These are phyloP conservation scores for Stephania yunnanensis DNA, from an alignment of 164 flowering plant species.

Conservation along the genomic window DNA sequence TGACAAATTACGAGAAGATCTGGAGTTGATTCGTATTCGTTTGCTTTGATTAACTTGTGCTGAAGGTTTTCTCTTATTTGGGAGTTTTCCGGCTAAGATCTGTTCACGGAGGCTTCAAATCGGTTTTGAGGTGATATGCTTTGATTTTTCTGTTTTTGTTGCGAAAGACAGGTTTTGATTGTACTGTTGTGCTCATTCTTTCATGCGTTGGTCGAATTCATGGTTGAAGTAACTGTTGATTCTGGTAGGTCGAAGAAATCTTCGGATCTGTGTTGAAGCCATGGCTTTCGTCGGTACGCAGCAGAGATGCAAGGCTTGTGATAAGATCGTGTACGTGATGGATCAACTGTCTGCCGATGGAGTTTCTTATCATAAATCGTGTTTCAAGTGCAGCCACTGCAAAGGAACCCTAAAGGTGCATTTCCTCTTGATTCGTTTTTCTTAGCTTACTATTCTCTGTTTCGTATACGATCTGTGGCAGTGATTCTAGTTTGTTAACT, in stretches of 20 bases:
- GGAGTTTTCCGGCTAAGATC: not conserved
- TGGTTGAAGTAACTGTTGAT: not conserved
- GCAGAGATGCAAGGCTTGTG: slow-evolving; percentile 92
- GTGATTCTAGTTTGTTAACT: not conserved
- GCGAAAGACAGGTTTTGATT: not conserved
- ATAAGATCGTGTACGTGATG: slow-evolving; percentile 84
- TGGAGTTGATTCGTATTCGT: not conserved
- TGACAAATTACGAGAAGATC: not conserved
- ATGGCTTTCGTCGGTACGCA: slow-evolving; percentile 91
- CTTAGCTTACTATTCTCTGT: not conserved
- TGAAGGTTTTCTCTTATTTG: not conserved
- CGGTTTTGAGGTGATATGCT: not conserved
- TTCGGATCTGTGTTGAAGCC: slow-evolving; percentile 22
- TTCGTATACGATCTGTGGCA: not conserved
- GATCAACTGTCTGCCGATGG: slow-evolving; percentile 93
- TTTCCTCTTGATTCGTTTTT: not conserved
- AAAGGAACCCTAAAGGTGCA: slow-evolving; percentile 81
- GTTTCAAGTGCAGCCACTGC: slow-evolving; percentile 94
- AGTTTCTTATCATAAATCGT: slow-evolving; percentile 74
- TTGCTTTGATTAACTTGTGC: not conserved
- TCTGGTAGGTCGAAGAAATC: slow-evolving; percentile 1
- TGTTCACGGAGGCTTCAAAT: not conserved
- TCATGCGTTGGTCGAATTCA: not conserved
- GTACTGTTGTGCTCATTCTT: not conserved
- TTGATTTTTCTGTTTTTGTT: not conserved